Evolutionary conservation across 1,284 basidiomycete genomes (phyloP).

Genomic region (Rhodofomes roseus): DNA sequence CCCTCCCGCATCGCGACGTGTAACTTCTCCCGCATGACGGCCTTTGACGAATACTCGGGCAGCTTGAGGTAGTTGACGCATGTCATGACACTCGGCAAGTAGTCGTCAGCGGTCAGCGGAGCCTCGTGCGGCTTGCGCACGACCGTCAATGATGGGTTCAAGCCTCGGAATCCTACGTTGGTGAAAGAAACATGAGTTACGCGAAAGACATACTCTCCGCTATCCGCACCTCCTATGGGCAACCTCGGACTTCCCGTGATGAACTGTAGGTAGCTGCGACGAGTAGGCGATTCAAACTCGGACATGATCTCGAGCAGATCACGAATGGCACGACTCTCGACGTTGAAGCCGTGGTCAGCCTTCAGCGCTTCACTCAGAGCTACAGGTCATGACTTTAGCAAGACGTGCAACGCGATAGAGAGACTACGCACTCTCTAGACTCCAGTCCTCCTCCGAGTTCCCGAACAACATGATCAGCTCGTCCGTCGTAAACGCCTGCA

Average conservation of each 20-base stretch:
- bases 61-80: conserved; percentile 97
- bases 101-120: conserved; percentile 88
- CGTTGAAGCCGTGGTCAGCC: conserved; percentile 97
- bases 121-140: conserved; percentile 96
- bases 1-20: conserved; percentile 85
- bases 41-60: conserved; percentile 87
- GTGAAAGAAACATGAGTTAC: background rate
- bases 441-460: conserved; percentile 95
- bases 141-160: conserved; percentile 94
- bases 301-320: conserved; percentile 88
- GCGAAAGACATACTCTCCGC: background rate
- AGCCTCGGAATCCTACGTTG: conserved; percentile 83
- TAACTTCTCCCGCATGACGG: conserved; percentile 78
- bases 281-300: conserved; percentile 66
- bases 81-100: conserved; percentile 97
- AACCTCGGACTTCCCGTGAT: conserved; percentile 94
- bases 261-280: conserved; percentile 93
- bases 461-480: conserved; percentile 94
- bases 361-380: conserved; percentile 91
- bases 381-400: conserved; percentile 27
- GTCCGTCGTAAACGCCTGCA: conserved; percentile 90
- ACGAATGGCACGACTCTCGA: conserved; percentile 87
- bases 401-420: conserved; percentile 3
- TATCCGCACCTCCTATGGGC: conserved; percentile 80
- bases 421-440: conserved; percentile 68